Evolutionary conservation across 108 stramenopile species (phyloP).

Genomic region (Stephanodiscus triporus): DNA sequence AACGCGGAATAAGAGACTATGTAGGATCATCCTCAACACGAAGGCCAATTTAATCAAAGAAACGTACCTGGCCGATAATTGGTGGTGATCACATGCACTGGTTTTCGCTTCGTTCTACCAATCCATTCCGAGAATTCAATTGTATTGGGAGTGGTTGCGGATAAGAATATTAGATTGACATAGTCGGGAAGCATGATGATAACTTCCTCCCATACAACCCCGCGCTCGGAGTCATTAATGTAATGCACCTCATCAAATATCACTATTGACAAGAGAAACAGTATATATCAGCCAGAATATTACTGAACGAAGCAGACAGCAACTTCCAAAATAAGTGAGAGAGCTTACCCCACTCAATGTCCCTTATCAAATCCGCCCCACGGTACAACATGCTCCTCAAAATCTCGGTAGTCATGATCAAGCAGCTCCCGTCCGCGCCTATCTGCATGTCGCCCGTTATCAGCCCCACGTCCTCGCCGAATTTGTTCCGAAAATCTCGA

Average conservation of each 20-base stretch:
- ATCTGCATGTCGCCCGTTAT: slow-evolving; percentile 90
- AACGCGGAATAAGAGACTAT: background rate
- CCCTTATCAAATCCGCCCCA: slow-evolving; percentile 86
- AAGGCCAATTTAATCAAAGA: background rate
- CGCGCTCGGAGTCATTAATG: slow-evolving; percentile 91
- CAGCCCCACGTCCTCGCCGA: slow-evolving; percentile 86
- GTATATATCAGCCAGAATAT: background rate
- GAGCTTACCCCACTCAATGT: slow-evolving; percentile 55
- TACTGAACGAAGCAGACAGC: background rate
- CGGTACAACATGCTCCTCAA: slow-evolving; percentile 91
- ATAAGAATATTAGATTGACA: slow-evolving; percentile 93
- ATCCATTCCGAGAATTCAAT: slow-evolving; percentile 97
- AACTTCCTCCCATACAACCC: slow-evolving; percentile 95
- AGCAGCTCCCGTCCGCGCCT: slow-evolving; percentile 74
- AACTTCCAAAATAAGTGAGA: background rate
- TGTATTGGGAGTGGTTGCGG: slow-evolving; percentile 97
- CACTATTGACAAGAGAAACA: slow-evolving; percentile 55
- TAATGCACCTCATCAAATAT: slow-evolving; percentile 94
- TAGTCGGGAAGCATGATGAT: slow-evolving; percentile 96
- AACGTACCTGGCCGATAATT: slow-evolving; percentile 50
- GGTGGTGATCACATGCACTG: slow-evolving; percentile 93
- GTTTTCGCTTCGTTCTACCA: slow-evolving; percentile 84
- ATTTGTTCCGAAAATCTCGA: slow-evolving; percentile 84
- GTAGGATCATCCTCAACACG: background rate
- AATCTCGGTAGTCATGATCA: slow-evolving; percentile 97